Base-by-base conservation (phyloP, 2,329 filamentous ascomycete species). In the Aspergillus quadricinctus region DNA sequence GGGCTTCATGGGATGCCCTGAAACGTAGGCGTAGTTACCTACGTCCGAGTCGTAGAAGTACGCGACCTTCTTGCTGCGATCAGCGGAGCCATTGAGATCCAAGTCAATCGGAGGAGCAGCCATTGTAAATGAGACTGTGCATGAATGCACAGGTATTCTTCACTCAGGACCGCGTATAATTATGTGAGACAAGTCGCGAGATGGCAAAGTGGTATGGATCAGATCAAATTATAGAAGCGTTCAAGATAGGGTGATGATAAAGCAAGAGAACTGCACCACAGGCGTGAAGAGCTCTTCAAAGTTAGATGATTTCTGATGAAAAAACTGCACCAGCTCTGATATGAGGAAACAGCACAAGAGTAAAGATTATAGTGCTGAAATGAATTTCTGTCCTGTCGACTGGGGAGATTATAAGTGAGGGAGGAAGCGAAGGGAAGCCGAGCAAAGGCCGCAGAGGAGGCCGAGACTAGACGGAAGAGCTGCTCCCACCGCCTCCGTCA, bases 11-110 rank as follows among this genome's bases (percentile, higher is more conserved):
- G 85, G 83, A 74, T 85, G 84, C n/a, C 82, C 83, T 11, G 83
- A 81, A 56, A 96, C 91, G 71, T 97, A 97, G 72, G 93, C 92
- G 80, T 97, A 97, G 76, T 97, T 97, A 63, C 93, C 93, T 71
- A 97, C 94, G 77, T 97, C 93, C 3, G 90, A 95, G 72, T 97
- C 93, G 82, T 97, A 97, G 76, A 97, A 97, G 78, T 97, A 97
- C 55, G 93, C 93, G 57, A 97, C 90, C 71, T 93, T 91, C 78
- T 94, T 96, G 72, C 83, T 82, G 64, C 79, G 71, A 61, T 75
- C 78, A 27, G 77, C 77, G 48, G 77, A 69, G 53, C 79, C 79
- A 72, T 83, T 82, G 27, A 75, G 77, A 61, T 76, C 77, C 63
- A 77, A 73, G 69, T 83, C 85, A 62, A 84, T 75, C 57, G 79